Base-by-base conservation (phyloP, 2,329 filamentous ascomycete species). In the Pseudogymnoascus pannorum region DNA sequence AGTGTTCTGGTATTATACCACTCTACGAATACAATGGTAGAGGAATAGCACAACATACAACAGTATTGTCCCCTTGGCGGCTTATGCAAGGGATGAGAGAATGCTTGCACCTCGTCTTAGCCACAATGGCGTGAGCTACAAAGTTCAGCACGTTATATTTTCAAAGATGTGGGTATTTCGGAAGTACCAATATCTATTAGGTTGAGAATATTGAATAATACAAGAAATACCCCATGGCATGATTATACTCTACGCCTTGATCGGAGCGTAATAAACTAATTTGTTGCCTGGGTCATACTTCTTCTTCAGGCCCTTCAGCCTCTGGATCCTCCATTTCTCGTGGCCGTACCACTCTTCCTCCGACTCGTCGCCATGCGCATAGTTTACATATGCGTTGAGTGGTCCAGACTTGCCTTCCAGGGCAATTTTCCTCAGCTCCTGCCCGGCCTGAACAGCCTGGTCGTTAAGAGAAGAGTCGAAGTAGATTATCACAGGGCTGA, bases 351-450 rank as follows among this genome's bases (percentile, higher is more conserved):
- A 57, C 26, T 66, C 61, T 18, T 11, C 11, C 35, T 63, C 16
- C n/a, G 11, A 2, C 61, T 66, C 64, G 22, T 18, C 22, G 7
- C 66, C 66, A 14, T 38, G 18, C 9, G 65, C 64, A 60, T 68
- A 67, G 58, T 68, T 68, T 9, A 68, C 60, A 42, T 67, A 68
- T 8, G 63, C 36, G 24, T 67, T 62, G 5, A 40, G 14, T n/a
- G 11, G 16, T 26, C 14, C 44, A 20, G 14, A 9, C 20, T 59
- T 35, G 12, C 29, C 31, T n/a, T 44, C 54, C n/a, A 18, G 2
- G 9, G 31, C 18, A 5, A 44, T 36, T 16, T 33, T 5, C 24
- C 40, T 58, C 16, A 60, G 11, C 26, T 51, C 38, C 26, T 54
- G 8, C 12, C 57, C 60, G n/a, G 26, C 16, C 12, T 3, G 9